Base-by-base conservation (phyloP, 1,284 basidiomycete species). In the Ustilago trichophora region DNA sequence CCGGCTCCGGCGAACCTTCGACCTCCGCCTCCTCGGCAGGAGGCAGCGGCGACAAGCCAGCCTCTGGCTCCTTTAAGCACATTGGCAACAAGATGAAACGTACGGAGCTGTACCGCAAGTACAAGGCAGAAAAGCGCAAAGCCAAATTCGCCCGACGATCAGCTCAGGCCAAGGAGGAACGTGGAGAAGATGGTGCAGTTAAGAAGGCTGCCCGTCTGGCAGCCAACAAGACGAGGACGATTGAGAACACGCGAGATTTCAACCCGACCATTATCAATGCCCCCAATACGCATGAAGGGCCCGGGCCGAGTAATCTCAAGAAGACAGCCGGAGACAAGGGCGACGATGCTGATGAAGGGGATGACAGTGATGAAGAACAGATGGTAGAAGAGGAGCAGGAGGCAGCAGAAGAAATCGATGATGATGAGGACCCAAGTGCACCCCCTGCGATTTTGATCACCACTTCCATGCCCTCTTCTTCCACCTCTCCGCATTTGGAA, bases 211-310 rank as follows among this genome's bases (percentile, higher is more conserved):
- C 25, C 89, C 90, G 84, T 50, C 83, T 92, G 32, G 86, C 87
- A 6, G 87, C 90, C 75, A 96, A 97, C 84, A 85, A 94, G 18
- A 92, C 95, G 0, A 86, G 88, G 34, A 98, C 95, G 0, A 88
- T 98, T 31, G 95, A 98, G 80, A 98, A 97, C 82, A 91, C 89
- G 46, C 88, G 94, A 62, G 89, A 93, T 81, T 91, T 87, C 81
- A 93, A 96, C 74, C 90, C 91, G 4, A 91, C 91, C 32, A 89
- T 90, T 19, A 79, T 83, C 26, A 78, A 77, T 38, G 75, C 77
- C 40, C 60, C 77, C 31, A 75, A 81, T 49, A 73, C 81, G 18
- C 73, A 76, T 42, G 67, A 76, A 21, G 71, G 84, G 6, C 84
- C 86, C 3, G 82, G 82, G n/a, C 83, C 83, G 50, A 81, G 75